Conservation (phyloP, 257 asterid species). For the Schizonepeta tenuifolia region DNA sequence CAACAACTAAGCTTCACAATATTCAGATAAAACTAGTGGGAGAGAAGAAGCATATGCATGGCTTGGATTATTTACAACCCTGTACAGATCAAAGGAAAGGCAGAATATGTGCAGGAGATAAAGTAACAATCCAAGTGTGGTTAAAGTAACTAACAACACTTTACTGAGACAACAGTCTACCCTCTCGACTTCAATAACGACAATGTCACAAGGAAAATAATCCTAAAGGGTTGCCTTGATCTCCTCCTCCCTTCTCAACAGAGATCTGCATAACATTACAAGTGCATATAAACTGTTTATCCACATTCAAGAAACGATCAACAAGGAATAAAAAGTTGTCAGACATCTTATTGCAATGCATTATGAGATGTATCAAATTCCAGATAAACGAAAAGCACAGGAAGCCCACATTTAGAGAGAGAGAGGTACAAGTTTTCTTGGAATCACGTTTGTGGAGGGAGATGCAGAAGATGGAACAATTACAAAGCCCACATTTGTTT, state of each 20-base stretch:
- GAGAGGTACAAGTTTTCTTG: too few relatives aligned
- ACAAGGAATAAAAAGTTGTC: too few relatives aligned
- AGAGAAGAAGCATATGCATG: conserved; percentile 8
- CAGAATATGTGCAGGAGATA: conserved; percentile 25
- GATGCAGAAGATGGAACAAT: conserved; percentile 13
- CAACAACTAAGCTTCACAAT: too few relatives aligned
- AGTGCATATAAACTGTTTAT: not conserved
- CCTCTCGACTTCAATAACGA: conserved; percentile 8
- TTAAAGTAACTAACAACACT: not conserved
- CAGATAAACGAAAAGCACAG: too few relatives aligned
- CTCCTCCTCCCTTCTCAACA: conserved; percentile 46
- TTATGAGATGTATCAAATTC: too few relatives aligned
- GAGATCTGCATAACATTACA: conserved; percentile 47
- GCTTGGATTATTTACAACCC: conserved; percentile 30
- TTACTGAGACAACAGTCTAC: not conserved
- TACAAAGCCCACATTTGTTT: conserved; percentile 14
- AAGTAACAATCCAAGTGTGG: conserved; percentile 17
- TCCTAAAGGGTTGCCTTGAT: conserved; percentile 27
- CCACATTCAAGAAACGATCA: too few relatives aligned
- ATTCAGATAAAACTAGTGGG: not conserved
- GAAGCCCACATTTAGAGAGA: too few relatives aligned
- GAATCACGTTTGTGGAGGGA: too few relatives aligned
- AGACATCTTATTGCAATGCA: too few relatives aligned
- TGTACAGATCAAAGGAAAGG: conserved; percentile 28
- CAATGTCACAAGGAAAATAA: conserved; percentile 30